Conservation (phyloP, 148 eudicot genomes). For the Mesembryanthemum crystallinum region DNA sequence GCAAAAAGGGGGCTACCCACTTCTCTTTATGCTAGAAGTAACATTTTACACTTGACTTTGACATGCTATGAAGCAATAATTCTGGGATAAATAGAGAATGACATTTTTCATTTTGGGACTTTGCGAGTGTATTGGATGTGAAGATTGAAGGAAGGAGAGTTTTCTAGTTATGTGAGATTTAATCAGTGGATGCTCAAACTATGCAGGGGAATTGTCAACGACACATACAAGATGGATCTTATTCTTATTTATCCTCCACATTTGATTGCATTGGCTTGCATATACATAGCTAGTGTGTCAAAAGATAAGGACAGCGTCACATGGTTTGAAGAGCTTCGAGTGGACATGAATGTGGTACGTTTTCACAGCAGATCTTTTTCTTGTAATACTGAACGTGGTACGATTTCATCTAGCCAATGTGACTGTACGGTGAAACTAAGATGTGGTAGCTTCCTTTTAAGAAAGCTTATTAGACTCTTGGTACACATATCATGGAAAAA, state of each 20-base stretch:
- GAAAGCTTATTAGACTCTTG: too few species aligned
- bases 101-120: background rate
- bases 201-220: constrained; percentile 91
- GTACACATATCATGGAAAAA: too few species aligned
- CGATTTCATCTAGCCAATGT: background rate
- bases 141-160: background rate
- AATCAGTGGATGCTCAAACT: constrained; percentile 8
- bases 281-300: constrained; percentile 83
- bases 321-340: constrained; percentile 99
- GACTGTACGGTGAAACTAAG: background rate
- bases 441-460: too few species aligned
- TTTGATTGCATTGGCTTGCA: constrained; percentile 91
- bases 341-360: constrained; percentile 92
- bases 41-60: background rate
- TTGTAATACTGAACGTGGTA: background rate
- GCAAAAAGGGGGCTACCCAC: too few species aligned
- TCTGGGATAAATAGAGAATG: too few species aligned
- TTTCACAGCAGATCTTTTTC: constrained; percentile 6
- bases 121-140: background rate
- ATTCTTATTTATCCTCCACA: constrained; percentile 93
- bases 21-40: too few species aligned
- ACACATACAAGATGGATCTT: constrained; percentile 97
- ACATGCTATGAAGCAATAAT: background rate
- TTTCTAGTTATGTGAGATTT: constrained; percentile 7
- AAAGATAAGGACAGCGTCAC: constrained; percentile 84